Percentiles rank a stretch among this genome's conserved stretches.
These are phyloP conservation scores for Gaeumannomyces sp. DNA, from an alignment of 2,329 filamentous ascomycete species.

Conservation along the genomic window DNA sequence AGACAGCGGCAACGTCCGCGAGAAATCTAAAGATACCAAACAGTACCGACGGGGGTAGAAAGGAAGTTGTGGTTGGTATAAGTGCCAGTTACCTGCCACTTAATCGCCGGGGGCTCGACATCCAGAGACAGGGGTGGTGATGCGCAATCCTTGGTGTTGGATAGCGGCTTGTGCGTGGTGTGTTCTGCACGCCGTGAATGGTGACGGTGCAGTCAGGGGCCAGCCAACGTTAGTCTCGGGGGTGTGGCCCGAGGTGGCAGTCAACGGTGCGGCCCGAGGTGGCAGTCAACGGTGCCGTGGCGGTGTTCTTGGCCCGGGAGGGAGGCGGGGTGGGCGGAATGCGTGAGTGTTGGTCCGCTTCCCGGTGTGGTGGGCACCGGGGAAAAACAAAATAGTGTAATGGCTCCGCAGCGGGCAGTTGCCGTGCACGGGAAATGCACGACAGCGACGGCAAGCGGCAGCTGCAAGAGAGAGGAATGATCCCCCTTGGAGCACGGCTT, in stretches of 20 bases:
- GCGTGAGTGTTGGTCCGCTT: background rate
- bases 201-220: background rate
- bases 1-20: background rate
- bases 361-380: background rate
- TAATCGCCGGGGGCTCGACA: constrained; percentile 8
- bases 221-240: too few species aligned
- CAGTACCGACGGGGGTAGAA: background rate
- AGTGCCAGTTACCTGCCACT: constrained; percentile 11
- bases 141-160: constrained; percentile 3
- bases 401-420: background rate
- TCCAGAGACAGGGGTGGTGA: constrained; percentile 7
- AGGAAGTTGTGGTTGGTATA: constrained; percentile 9
- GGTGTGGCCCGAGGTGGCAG: background rate
- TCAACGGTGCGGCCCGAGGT: background rate
- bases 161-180: background rate
- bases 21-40: background rate
- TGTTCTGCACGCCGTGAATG: background rate
- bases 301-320: background rate
- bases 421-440: background rate
- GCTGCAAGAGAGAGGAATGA: background rate
- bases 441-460: background rate
- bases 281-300: background rate
- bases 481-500: constrained; percentile 14
- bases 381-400: background rate
- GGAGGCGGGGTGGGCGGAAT: background rate